A percentile compares a stretch with the other conserved stretches of the same genome.
Conservation (phyloP, 805 yeast genomes). For the Candida golubevii region DNA sequence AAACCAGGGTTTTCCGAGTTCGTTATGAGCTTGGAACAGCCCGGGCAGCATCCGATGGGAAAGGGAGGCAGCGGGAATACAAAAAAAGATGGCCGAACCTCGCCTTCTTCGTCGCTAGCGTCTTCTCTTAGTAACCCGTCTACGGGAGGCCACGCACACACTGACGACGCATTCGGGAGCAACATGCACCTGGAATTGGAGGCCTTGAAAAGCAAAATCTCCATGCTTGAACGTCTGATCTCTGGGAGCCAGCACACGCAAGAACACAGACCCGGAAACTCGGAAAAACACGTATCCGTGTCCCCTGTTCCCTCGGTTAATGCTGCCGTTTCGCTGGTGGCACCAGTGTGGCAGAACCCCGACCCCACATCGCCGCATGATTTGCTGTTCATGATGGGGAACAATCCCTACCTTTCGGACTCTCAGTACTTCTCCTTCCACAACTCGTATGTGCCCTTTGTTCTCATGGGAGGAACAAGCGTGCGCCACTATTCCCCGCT, state of each 20-base stretch:
- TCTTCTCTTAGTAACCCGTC: constrained; percentile 1
- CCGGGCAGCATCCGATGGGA: background rate
- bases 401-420: constrained; percentile 16
- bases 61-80: background rate
- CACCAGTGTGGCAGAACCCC: constrained; percentile 6
- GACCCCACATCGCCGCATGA: background rate
- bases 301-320: background rate
- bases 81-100: background rate
- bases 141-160: background rate
- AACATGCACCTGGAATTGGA: constrained; percentile 18
- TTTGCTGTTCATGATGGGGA: constrained; percentile 8
- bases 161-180: background rate
- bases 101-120: background rate
- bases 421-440: constrained; percentile 34
- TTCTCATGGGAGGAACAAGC: constrained; percentile 4
- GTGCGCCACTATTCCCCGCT: constrained; percentile 15
- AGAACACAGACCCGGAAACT: background rate
- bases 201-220: constrained; percentile 17
- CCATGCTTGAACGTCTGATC: constrained; percentile 18
- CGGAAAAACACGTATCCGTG: background rate
- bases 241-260: background rate
- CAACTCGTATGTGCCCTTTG: constrained; percentile 22
- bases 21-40: constrained; percentile 3
- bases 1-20: constrained; percentile 7
- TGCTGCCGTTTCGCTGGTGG: background rate